Conservation (phyloP, 2,329 filamentous ascomycete genomes). For the Hymenoscyphus occultus region DNA sequence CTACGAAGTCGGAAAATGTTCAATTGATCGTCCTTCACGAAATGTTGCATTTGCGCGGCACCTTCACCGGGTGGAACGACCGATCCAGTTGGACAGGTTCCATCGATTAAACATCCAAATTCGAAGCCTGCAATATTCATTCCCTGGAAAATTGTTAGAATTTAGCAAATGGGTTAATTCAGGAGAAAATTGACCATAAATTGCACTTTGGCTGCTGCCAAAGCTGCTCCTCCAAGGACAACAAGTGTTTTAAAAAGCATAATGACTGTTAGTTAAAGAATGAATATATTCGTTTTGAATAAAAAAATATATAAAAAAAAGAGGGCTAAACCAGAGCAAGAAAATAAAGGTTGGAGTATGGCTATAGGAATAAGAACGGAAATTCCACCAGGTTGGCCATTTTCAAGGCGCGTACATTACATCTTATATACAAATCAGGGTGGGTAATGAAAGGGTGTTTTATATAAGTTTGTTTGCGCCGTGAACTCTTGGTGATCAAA, state of each 20-base stretch:
- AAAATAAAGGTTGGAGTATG: background rate
- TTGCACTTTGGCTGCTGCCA: conserved; percentile 24
- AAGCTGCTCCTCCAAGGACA: conserved; percentile 13
- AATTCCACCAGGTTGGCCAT: background rate
- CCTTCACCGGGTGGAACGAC: conserved; percentile 26
- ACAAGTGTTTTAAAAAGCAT: conserved; percentile 22
- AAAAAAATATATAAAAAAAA: background rate
- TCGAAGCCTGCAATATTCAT: conserved; percentile 48
- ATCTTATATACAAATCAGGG: background rate
- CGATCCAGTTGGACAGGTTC: conserved; percentile 24
- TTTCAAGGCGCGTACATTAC: background rate
- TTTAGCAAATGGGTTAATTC: too few species aligned
- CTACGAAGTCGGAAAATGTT: conserved; percentile 54
- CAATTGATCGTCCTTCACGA: conserved; percentile 50
- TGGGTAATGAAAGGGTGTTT: background rate
- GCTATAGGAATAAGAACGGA: background rate
- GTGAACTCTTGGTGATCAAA: background rate
- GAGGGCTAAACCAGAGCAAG: conserved; percentile 1
- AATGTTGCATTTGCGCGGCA: conserved; percentile 44
- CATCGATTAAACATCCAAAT: conserved; percentile 45
- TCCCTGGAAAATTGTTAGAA: conserved; percentile 17
- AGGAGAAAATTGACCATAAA: conserved; percentile 20
- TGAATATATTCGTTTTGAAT: conserved; percentile 5
- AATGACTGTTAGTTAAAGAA: conserved; percentile 12
- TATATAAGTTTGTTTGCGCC: background rate